Percentiles rank a stretch among this genome's conserved stretches.
These are phyloP conservation scores for Ceratocystis albifundus DNA, from an alignment of 2,329 filamentous ascomycete genomes.

Conservation along the genomic window DNA sequence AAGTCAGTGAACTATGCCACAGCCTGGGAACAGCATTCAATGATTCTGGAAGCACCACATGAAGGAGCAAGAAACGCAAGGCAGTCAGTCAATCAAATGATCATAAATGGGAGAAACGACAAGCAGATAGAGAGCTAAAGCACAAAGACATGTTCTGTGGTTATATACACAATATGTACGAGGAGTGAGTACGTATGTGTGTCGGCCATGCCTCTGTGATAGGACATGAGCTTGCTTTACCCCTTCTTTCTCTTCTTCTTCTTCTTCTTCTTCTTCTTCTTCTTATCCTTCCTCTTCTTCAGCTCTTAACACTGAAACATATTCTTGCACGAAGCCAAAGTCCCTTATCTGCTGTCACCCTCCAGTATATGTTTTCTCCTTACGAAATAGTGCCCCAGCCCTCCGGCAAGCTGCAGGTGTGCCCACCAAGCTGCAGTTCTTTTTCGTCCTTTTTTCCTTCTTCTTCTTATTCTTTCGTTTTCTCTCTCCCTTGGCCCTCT, in stretches of 20 bases:
- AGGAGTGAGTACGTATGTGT: background rate
- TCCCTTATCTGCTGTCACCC: constrained; percentile 1
- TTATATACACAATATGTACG: no score
- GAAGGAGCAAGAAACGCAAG: background rate
- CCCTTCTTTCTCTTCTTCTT: background rate
- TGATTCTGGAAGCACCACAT: constrained; percentile 10
- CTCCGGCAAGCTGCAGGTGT: constrained; percentile 3
- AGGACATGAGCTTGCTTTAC: background rate
- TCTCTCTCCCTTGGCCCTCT: background rate
- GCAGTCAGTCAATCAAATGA: background rate
- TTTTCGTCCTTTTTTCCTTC: constrained; percentile 2
- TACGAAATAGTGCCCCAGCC: background rate
- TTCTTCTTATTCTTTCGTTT: background rate
- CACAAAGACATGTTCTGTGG: background rate
- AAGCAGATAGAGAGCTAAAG: background rate
- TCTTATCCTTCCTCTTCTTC: background rate
- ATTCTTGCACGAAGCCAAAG: background rate
- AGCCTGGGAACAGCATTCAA: background rate
- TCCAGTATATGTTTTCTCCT: background rate
- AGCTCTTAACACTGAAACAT: background rate
- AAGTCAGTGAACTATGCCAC: background rate
- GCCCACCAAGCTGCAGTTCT: background rate
- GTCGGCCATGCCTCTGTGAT: background rate
- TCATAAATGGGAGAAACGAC: background rate
- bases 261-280: background rate